Conservation (phyloP, 1,284 basidiomycete genomes). For the Hymenochaete sp. region DNA sequence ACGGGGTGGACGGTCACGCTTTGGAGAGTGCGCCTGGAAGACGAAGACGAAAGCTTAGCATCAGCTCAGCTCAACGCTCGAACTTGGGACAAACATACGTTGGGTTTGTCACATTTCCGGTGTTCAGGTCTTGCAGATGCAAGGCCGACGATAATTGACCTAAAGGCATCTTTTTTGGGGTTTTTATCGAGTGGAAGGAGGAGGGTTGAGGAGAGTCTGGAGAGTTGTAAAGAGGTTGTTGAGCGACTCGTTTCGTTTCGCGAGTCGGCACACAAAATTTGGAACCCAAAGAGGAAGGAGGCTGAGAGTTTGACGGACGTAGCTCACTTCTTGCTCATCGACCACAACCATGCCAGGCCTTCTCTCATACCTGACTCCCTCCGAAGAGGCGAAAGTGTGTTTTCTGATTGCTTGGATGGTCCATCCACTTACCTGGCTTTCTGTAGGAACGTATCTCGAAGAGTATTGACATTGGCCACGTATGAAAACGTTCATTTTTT, state of each 20-base stretch:
- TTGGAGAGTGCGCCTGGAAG: conserved; percentile 54
- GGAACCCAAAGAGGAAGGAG: conserved; percentile 1
- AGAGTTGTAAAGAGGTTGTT: no score
- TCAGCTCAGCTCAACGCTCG: not conserved
- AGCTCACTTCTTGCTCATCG: conserved; percentile 24
- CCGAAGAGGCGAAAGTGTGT: conserved; percentile 77
- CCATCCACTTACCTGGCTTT: conserved; percentile 6
- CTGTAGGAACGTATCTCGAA: conserved; percentile 70
- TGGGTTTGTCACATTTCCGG: conserved; percentile 28
- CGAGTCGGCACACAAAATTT: no score
- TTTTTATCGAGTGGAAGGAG: conserved; percentile 14
- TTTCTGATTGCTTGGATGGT: not conserved
- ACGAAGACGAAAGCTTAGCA: not conserved
- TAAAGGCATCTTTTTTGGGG: conserved; percentile 48
- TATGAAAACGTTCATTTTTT: no score
- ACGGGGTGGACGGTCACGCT: conserved; percentile 84
- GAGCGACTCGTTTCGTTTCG: conserved; percentile 10
- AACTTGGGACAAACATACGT: conserved; percentile 23
- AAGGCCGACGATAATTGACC: conserved; percentile 60
- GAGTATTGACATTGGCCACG: conserved; percentile 69
- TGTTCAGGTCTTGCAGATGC: conserved; percentile 43
- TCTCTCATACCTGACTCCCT: conserved; percentile 25
- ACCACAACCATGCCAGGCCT: conserved; percentile 45
- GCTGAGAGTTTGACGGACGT: no score
- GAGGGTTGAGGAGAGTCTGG: no score